Conservation (phyloP, 2,329 filamentous ascomycete species). For the Harringtonia lauricola region DNA sequence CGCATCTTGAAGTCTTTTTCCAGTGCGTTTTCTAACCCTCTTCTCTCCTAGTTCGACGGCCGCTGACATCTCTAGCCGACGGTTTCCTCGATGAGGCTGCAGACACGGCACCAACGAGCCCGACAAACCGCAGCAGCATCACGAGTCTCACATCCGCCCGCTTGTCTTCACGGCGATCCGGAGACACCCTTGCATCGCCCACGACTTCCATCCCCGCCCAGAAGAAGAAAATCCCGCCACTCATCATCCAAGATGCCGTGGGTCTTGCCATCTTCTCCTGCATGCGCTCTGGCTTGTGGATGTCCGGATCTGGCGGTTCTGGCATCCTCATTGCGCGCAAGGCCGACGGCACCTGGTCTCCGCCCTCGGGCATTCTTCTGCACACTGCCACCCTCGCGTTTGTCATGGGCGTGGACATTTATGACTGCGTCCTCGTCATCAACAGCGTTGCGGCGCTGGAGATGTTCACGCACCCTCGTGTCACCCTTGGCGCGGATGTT, state of each 20-base stretch:
- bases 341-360: slow-evolving; percentile 57
- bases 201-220: slow-evolving; percentile 35
- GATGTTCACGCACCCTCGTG: slow-evolving; percentile 66
- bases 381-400: slow-evolving; percentile 87
- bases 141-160: slow-evolving; percentile 8
- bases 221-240: slow-evolving; percentile 71
- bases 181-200: slow-evolving; percentile 6
- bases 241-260: slow-evolving; percentile 80
- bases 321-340: slow-evolving; percentile 77
- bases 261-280: slow-evolving; percentile 91
- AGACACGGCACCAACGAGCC: slow-evolving; percentile 20
- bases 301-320: slow-evolving; percentile 82
- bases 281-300: slow-evolving; percentile 86
- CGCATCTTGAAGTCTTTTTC: slow-evolving; percentile 66
- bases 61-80: slow-evolving; percentile 32
- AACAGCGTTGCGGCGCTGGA: slow-evolving; percentile 79
- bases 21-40: slow-evolving; percentile 56
- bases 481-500: slow-evolving; percentile 44
- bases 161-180: slow-evolving; percentile 5
- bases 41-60: background rate
- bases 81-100: slow-evolving; percentile 39
- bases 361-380: slow-evolving; percentile 80
- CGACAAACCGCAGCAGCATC: slow-evolving; percentile 10
- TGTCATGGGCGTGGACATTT: slow-evolving; percentile 84
- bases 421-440: slow-evolving; percentile 89